Conservation (phyloP, 192 early-diverging fungal genomes). For the Umbelopsis sp. region DNA sequence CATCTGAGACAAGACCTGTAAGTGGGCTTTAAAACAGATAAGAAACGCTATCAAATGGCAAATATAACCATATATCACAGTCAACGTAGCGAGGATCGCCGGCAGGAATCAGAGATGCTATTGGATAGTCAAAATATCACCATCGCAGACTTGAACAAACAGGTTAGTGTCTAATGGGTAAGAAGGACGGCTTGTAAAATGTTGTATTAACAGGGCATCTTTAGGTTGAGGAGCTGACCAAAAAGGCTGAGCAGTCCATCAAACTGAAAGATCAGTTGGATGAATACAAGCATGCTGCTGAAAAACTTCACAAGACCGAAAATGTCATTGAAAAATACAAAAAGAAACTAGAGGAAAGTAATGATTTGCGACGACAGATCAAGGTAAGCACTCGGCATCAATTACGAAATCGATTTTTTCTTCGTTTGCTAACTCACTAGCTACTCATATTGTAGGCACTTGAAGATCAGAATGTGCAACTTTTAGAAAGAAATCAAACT, state of each 20-base stretch:
- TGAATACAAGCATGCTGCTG: slow-evolving; percentile 87
- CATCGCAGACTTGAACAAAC: slow-evolving; percentile 69
- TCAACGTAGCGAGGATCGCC: slow-evolving; percentile 74
- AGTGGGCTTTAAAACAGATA: slow-evolving; percentile 24
- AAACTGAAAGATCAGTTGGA: slow-evolving; percentile 88
- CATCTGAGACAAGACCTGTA: slow-evolving; percentile 84
- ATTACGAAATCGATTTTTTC: too few relatives aligned
- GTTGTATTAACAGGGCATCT: not conserved
- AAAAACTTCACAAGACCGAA: slow-evolving; percentile 90
- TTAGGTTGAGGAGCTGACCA: slow-evolving; percentile 51
- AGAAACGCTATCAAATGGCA: not conserved
- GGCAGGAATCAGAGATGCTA: slow-evolving; percentile 68
- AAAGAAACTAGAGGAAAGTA: slow-evolving; percentile 87
- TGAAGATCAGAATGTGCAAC: slow-evolving; percentile 78
- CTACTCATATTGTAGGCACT: slow-evolving; percentile 40
- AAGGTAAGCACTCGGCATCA: slow-evolving; percentile 44
- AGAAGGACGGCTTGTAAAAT: too few relatives aligned
- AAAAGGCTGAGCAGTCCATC: slow-evolving; percentile 74
- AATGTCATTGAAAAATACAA: slow-evolving; percentile 97
- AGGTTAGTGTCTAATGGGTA: slow-evolving; percentile 30
- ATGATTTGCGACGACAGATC: slow-evolving; percentile 80
- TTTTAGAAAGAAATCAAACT: slow-evolving; percentile 69
- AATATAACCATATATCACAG: slow-evolving; percentile 36
- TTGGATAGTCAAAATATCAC: slow-evolving; percentile 59
- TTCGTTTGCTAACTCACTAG: not conserved